A percentile compares a stretch with the other conserved stretches of the same genome.
phyloP scores from a whole-genome alignment of 768 basidiomycete genomes.

The Rickenella mellea region DNA sequence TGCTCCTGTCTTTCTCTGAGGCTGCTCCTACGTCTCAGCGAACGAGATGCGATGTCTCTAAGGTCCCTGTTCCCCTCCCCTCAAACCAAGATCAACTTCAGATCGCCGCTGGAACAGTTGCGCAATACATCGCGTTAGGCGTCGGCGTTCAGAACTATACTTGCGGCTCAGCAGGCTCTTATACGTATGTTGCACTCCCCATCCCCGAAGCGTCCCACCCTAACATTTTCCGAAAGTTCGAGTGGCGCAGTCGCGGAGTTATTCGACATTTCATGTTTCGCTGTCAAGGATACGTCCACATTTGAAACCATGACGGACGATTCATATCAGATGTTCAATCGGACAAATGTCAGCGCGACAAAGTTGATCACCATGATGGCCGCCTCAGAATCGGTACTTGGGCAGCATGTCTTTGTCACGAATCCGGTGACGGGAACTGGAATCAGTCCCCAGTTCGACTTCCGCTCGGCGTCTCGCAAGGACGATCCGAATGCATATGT shows the following conservation, averaged over 20 bases:
- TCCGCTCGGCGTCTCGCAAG: slow-evolving; percentile 15
- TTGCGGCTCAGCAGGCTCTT: slow-evolving; percentile 23
- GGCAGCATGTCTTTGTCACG: slow-evolving; percentile 29
- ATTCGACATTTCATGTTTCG: slow-evolving; percentile 22
- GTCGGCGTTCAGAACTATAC: slow-evolving; percentile 50
- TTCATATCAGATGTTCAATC: too few relatives aligned
- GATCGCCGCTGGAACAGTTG: slow-evolving; percentile 20
- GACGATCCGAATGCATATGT: slow-evolving; percentile 14
- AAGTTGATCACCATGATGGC: too few relatives aligned
- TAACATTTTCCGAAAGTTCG: not conserved
- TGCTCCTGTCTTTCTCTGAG: not conserved
- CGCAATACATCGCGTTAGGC: slow-evolving; percentile 32
- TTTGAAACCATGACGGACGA: too few relatives aligned
- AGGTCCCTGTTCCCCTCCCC: slow-evolving; percentile 17
- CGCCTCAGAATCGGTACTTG: too few relatives aligned
- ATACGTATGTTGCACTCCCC: slow-evolving; percentile 14
- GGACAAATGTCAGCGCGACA: too few relatives aligned
- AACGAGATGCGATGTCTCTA: slow-evolving; percentile 14
- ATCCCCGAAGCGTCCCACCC: not conserved
- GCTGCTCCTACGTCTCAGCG: not conserved
- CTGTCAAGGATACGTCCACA: too few relatives aligned
- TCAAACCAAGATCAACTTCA: slow-evolving; percentile 22
- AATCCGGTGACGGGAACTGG: slow-evolving; percentile 19
- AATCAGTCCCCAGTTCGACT: slow-evolving; percentile 24
- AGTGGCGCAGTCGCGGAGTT: slow-evolving; percentile 16